Percentiles rank a stretch among this genome's conserved stretches.
These are phyloP conservation scores for Pythium aristosporum DNA, from an alignment of 352 stramenopile genomes.

Conservation along the genomic window DNA sequence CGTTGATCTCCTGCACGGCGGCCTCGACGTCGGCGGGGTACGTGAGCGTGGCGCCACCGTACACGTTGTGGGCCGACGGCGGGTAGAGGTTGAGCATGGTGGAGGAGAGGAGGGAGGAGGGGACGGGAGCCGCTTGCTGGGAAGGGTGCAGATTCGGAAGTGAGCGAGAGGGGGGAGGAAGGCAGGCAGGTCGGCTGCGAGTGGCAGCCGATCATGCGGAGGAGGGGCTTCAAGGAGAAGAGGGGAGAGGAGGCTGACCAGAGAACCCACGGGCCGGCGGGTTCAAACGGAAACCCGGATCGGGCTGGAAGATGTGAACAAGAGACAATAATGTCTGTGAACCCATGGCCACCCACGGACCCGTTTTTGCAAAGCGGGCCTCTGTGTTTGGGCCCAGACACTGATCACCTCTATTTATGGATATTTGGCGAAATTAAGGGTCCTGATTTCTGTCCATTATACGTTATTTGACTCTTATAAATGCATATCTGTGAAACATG, in stretches of 20 bases:
- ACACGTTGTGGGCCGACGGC: slow-evolving; percentile 57
- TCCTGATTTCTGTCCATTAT: slow-evolving; percentile 7
- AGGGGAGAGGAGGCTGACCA: neutral
- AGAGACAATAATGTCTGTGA: no score
- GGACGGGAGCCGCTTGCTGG: slow-evolving; percentile 2
- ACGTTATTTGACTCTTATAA: neutral
- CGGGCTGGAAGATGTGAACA: neutral
- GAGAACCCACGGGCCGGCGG: slow-evolving; percentile 12
- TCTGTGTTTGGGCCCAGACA: slow-evolving; percentile 18
- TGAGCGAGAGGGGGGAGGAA: slow-evolving; percentile 14
- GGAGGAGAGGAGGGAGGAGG: slow-evolving; percentile 2
- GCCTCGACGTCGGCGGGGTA: slow-evolving; percentile 53
- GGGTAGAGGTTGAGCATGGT: slow-evolving; percentile 83
- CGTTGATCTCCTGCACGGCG: slow-evolving; percentile 51
- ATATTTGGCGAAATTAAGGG: neutral
- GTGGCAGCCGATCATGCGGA: neutral
- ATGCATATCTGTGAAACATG: slow-evolving; percentile 8
- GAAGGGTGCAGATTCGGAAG: slow-evolving; percentile 32
- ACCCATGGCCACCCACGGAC: neutral
- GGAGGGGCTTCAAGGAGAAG: slow-evolving; percentile 17
- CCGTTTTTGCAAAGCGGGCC: slow-evolving; percentile 9
- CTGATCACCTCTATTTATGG: neutral
- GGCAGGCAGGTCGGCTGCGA: neutral
- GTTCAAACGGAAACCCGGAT: slow-evolving; percentile 17
- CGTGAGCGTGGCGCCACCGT: slow-evolving; percentile 43